These are phyloP conservation scores for Colletotrichum ledebouriae DNA, from an alignment of 2,329 filamentous ascomycete species.

Conservation along the genomic window DNA sequence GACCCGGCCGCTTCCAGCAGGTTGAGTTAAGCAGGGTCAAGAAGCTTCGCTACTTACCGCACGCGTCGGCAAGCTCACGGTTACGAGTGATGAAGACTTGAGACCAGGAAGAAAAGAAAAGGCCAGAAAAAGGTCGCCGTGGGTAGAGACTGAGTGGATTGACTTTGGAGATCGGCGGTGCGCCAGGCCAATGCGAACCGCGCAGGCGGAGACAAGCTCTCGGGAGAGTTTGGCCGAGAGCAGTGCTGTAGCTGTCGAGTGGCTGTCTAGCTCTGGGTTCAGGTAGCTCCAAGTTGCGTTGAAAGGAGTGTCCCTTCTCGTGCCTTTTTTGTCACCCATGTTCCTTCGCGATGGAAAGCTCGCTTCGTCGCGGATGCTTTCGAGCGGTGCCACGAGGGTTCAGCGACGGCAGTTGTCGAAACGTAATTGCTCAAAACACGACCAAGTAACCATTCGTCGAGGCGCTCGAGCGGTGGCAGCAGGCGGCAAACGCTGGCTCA, in stretches of 20 bases:
- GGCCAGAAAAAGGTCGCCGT: background rate
- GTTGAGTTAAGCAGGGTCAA: conserved; percentile 3
- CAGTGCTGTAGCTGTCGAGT: background rate
- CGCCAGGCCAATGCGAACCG: conserved; percentile 19
- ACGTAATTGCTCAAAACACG: background rate
- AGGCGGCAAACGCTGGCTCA: conserved; percentile 2
- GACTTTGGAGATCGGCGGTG: conserved; percentile 19
- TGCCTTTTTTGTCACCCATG: background rate
- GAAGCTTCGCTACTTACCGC: background rate
- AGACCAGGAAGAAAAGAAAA: background rate
- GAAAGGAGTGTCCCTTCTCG: background rate
- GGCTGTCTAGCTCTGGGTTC: conserved; percentile 1
- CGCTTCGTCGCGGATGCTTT: background rate
- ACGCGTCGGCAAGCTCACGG: background rate
- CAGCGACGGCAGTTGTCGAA: background rate
- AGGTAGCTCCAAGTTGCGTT: background rate
- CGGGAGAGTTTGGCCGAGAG: conserved; percentile 4
- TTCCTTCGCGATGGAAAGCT: background rate
- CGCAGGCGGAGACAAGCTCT: conserved; percentile 19
- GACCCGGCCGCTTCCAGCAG: background rate
- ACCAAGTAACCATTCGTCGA: background rate
- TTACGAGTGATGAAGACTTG: background rate
- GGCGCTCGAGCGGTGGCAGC: background rate
- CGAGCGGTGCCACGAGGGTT: conserved; percentile 3
- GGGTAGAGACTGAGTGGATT: background rate